Evolutionary conservation across 2,329 filamentous ascomycete species (phyloP), one percentile per base, ranked within the genome.

Genomic region (Aspergillus pseudotamarii): DNA sequence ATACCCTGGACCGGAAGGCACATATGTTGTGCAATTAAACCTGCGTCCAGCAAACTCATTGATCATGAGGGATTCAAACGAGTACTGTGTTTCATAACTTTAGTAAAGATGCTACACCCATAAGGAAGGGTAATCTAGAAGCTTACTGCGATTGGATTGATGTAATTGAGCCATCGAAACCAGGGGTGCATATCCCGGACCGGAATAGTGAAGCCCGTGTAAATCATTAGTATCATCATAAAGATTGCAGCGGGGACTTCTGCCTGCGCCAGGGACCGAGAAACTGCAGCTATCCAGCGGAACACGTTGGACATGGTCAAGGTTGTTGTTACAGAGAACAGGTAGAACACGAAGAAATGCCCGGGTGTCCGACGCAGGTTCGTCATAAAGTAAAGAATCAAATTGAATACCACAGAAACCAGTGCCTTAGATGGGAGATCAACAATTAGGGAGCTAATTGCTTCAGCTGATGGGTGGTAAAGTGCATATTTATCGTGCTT

Each of bases 391-490:
- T 97, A 97, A 9, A 97, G 78, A 1, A 88, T 84, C 14, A 94
- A 53, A 74, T 96, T 95, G 82, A 96, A 96, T 1, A 86, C 78
- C 66, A 95, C 84, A 1, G 86, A 80, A 67, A 93, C 93, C 16
- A 79, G 41, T 5, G 96, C 77, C 76, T 94, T 96, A 75, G 92
- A 91, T 0, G 94, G 93, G 77, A 96, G 78, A 69, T 97, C 94
- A 64, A 88, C 90, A 45, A 97, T 79, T 88, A 96, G 94, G 8
- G 91, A 95, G 0, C 91, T 88, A 64, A 92, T 85, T 16, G 93
- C 92, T 82, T 97, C 93, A n/a, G 93, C 91, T 2, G 91, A 93
- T 0, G 94, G 93, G 72, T 96, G 94, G 73, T 97, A 96, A 6
- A 97, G 83, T 11, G 93, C 93, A 74, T 96, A 97, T 63, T 90